Evolutionary conservation across 2,329 filamentous ascomycete species (phyloP).

Genomic region (Monilinia fructicola): DNA sequence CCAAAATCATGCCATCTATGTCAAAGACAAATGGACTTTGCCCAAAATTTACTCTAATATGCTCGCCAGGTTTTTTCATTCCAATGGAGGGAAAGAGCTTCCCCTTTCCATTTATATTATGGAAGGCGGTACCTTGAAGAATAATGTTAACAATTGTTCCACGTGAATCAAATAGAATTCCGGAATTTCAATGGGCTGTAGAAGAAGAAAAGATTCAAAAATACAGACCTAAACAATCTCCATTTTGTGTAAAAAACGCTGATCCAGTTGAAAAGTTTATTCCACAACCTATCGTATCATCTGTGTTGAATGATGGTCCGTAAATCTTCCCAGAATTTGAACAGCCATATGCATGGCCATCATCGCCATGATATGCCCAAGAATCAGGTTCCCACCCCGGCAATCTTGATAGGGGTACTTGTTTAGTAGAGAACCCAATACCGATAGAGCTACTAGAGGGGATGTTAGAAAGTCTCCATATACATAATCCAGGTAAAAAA

Average conservation of each 20-base stretch:
- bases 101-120: constrained; percentile 54
- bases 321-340: constrained; percentile 58
- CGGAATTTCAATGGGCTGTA: not conserved
- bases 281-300: constrained; percentile 64
- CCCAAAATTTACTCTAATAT: constrained; percentile 64
- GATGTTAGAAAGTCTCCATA: constrained; percentile 25
- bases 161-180: not conserved
- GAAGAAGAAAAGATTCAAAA: not conserved
- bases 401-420: constrained; percentile 54
- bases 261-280: constrained; percentile 63
- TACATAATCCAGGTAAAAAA: constrained; percentile 19
- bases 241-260: constrained; percentile 70
- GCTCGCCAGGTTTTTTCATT: constrained; percentile 64
- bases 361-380: constrained; percentile 69
- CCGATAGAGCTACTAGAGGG: constrained; percentile 56
- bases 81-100: constrained; percentile 67
- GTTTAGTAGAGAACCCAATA: constrained; percentile 60
- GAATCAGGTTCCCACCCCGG: constrained; percentile 68
- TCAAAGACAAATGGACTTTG: constrained; percentile 82
- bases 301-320: constrained; percentile 54
- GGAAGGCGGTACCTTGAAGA: constrained; percentile 64
- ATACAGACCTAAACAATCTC: constrained; percentile 53
- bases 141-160: not conserved
- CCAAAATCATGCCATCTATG: constrained; percentile 82
- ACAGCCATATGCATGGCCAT: constrained; percentile 60